phyloP scores from a whole-genome alignment of 2,329 filamentous ascomycete species.

The Aspergillus caelatus region DNA sequence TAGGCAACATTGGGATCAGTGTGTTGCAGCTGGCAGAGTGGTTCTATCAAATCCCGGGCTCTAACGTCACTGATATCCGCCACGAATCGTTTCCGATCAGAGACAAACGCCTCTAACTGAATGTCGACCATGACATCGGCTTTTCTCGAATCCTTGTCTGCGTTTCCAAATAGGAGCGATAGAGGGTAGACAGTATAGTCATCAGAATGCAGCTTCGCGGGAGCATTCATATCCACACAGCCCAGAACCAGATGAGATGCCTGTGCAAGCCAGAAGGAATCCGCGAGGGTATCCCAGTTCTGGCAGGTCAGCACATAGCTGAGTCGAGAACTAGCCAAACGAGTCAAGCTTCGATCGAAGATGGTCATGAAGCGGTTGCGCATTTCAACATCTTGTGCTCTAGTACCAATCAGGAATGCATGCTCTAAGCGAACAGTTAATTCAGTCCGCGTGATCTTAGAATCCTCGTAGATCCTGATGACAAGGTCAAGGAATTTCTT shows the following conservation, averaged over 20 bases:
- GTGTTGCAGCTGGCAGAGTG: slow-evolving; percentile 89
- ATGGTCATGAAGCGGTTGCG: slow-evolving; percentile 95
- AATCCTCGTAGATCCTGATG: slow-evolving; percentile 96
- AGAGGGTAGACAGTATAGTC: slow-evolving; percentile 80
- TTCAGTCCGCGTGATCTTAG: slow-evolving; percentile 91
- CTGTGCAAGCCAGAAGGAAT: slow-evolving; percentile 96
- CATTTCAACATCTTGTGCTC: slow-evolving; percentile 94
- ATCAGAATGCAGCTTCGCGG: slow-evolving; percentile 75
- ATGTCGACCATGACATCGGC: slow-evolving; percentile 74
- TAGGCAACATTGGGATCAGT: slow-evolving; percentile 79
- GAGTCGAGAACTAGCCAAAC: slow-evolving; percentile 83
- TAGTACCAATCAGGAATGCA: slow-evolving; percentile 92
- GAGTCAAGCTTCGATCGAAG: slow-evolving; percentile 92
- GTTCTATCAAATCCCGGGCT: slow-evolving; percentile 84
- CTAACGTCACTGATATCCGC: slow-evolving; percentile 82
- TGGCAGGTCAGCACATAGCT: slow-evolving; percentile 88
- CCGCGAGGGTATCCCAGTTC: slow-evolving; percentile 93
- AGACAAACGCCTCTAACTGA: slow-evolving; percentile 77
- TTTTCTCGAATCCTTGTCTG: slow-evolving; percentile 69
- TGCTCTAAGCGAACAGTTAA: slow-evolving; percentile 97
- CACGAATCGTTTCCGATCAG: slow-evolving; percentile 79
- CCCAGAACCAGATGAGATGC: slow-evolving; percentile 91
- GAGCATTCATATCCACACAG: slow-evolving; percentile 81
- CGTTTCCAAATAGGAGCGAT: slow-evolving; percentile 72
- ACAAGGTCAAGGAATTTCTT: slow-evolving; percentile 94